Conservation (phyloP, 805 yeast species). For the Candida nemodendra region DNA sequence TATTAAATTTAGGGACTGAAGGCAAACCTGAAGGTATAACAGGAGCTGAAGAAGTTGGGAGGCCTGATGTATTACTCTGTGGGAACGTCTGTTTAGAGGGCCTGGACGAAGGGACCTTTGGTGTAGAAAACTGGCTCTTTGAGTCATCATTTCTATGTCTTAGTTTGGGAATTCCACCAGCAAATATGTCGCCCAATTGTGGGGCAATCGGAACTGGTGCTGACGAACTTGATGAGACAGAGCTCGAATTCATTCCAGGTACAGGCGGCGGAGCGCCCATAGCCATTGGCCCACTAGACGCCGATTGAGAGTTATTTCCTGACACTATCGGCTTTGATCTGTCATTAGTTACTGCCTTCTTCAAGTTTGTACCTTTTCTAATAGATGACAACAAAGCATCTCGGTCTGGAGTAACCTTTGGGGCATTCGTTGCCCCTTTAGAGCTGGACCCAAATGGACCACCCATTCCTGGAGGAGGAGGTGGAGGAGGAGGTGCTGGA, state of each 20-base stretch:
- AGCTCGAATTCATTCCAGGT: slow-evolving; percentile 24
- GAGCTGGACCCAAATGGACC: slow-evolving; percentile 14
- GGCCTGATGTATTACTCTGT: slow-evolving; percentile 8
- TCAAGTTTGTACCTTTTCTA: slow-evolving; percentile 61
- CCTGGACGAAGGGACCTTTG: slow-evolving; percentile 13
- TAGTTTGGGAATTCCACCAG: slow-evolving; percentile 78
- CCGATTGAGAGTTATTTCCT: slow-evolving; percentile 29
- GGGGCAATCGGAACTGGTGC: slow-evolving; percentile 40
- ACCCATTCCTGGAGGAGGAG: slow-evolving; percentile 40
- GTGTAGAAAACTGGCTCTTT: slow-evolving; percentile 18
- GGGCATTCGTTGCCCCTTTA: slow-evolving; percentile 31
- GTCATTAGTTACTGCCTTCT: slow-evolving; percentile 64
- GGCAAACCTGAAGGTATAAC: slow-evolving; percentile 14
- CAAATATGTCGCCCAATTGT: slow-evolving; percentile 65
- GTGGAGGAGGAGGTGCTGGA: slow-evolving; percentile 58
- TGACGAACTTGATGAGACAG: slow-evolving; percentile 17
- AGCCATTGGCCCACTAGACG: slow-evolving; percentile 13
- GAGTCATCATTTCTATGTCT: slow-evolving; percentile 40
- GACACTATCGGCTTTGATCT: slow-evolving; percentile 60
- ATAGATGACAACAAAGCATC: slow-evolving; percentile 77
- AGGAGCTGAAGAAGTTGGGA: slow-evolving; percentile 18
- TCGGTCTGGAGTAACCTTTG: slow-evolving; percentile 37
- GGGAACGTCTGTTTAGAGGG: slow-evolving; percentile 7
- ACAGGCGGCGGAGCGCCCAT: slow-evolving; percentile 26
- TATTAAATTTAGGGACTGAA: slow-evolving; percentile 29